phyloP scores from a whole-genome alignment of 805 yeast genomes.

The Yamadazyma scolyti region DNA sequence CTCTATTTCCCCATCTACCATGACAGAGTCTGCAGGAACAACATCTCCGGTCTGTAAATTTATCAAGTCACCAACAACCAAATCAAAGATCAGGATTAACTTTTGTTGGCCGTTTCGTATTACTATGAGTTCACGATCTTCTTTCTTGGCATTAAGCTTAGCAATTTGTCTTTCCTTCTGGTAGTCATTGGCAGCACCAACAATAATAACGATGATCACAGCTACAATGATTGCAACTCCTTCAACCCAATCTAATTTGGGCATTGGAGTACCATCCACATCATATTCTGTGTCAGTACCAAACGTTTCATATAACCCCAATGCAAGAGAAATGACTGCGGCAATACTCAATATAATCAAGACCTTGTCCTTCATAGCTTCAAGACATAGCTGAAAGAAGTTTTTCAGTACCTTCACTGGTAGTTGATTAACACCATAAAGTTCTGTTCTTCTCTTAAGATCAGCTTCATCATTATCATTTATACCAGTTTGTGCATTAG shows the following conservation, averaged over 20 bases:
- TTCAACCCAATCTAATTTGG: constrained; percentile 96
- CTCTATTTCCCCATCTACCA: constrained; percentile 72
- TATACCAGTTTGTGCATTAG: constrained; percentile 43
- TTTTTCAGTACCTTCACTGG: constrained; percentile 73
- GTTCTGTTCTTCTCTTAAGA: constrained; percentile 31
- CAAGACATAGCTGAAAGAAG: constrained; percentile 64
- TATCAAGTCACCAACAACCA: constrained; percentile 84
- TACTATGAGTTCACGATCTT: constrained; percentile 75
- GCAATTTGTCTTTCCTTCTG: constrained; percentile 94
- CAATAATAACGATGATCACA: constrained; percentile 82
- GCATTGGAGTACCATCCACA: constrained; percentile 69
- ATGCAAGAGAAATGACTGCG: constrained; percentile 81
- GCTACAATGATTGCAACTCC: constrained; percentile 97
- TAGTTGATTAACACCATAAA: constrained; percentile 66
- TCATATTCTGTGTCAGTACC: constrained; percentile 79
- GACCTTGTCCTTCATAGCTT: constrained; percentile 89
- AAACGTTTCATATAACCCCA: constrained; percentile 90
- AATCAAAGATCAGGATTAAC: constrained; percentile 65
- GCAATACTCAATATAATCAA: constrained; percentile 79
- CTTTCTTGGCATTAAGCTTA: constrained; percentile 82
- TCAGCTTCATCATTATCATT: constrained; percentile 28
- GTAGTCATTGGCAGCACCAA: constrained; percentile 94
- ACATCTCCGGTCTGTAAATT: constrained; percentile 90
- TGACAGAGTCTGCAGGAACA: constrained; percentile 81
- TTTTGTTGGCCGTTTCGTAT: constrained; percentile 67